These are phyloP conservation scores for Paxillus ammoniavirescens DNA, from an alignment of 768 basidiomycete genomes.

Conservation along the genomic window DNA sequence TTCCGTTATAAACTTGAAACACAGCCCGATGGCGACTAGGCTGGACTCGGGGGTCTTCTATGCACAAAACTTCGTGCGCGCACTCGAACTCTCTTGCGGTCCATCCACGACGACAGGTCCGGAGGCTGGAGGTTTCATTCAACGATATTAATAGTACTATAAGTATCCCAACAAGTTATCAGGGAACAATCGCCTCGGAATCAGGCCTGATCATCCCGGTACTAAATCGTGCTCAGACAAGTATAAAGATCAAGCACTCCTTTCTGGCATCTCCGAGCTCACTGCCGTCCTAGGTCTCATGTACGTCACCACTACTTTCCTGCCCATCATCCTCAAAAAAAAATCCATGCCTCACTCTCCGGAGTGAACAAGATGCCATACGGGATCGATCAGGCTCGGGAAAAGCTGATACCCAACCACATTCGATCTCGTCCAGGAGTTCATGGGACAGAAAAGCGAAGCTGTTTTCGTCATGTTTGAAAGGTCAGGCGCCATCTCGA, in stretches of 20 bases:
- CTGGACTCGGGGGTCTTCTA: too few species aligned
- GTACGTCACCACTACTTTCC: constrained; percentile 78
- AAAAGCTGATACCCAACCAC: constrained; percentile 76
- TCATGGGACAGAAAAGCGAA: constrained; percentile 71
- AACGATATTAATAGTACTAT: constrained; percentile 89
- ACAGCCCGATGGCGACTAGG: too few species aligned
- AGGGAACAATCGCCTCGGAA: constrained; percentile 94
- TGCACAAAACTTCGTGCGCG: constrained; percentile 79
- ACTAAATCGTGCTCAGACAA: constrained; percentile 29
- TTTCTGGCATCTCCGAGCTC: constrained; percentile 91
- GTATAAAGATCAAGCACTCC: constrained; percentile 35
- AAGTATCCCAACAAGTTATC: constrained; percentile 95
- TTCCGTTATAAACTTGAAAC: constrained; percentile 58
- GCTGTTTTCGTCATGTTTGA: constrained; percentile 98
- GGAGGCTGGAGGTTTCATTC: constrained; percentile 70
- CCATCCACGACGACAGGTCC: constrained; percentile 54
- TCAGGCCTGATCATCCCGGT: constrained; percentile 65
- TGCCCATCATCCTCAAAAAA: constrained; percentile 74
- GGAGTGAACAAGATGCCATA: constrained; percentile 92
- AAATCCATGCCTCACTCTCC: constrained; percentile 85
- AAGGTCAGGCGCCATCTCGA: constrained; percentile 53
- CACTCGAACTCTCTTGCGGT: constrained; percentile 76
- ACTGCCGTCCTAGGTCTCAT: constrained; percentile 91
- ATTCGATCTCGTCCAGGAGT: constrained; percentile 91
- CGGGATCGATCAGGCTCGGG: constrained; percentile 94